Evolutionary conservation across 2,329 filamentous ascomycete genomes (phyloP).

Genomic region (Fusarium graminum): DNA sequence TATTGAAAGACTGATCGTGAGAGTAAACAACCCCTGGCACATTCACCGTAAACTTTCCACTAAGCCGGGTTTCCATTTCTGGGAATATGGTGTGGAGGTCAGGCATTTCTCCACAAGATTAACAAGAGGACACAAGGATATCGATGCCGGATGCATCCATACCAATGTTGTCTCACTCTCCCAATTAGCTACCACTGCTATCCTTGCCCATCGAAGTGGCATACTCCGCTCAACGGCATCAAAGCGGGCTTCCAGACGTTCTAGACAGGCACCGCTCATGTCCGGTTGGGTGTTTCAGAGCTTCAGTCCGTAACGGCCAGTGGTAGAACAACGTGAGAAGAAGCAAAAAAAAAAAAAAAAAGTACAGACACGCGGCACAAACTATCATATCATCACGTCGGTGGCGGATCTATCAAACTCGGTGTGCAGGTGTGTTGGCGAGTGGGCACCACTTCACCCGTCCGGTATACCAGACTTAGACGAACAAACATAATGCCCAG

Average conservation of each 20-base stretch:
- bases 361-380: constrained; percentile 7
- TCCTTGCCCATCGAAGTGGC: constrained; percentile 19
- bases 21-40: constrained; percentile 20
- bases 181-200: constrained; percentile 19
- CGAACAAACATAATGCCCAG: constrained; percentile 1
- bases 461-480: constrained; percentile 12
- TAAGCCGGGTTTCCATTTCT: constrained; percentile 37
- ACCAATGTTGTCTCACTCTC: constrained; percentile 14
- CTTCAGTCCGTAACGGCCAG: constrained; percentile 13
- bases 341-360: constrained; percentile 5
- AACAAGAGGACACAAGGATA: constrained; percentile 22
- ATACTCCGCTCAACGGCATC: constrained; percentile 22
- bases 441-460: constrained; percentile 17
- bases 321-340: background rate
- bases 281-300: constrained; percentile 29
- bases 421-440: constrained; percentile 23
- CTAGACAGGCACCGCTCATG: constrained; percentile 39
- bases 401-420: constrained; percentile 30
- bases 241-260: constrained; percentile 30
- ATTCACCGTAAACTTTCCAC: background rate
- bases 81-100: constrained; percentile 22
- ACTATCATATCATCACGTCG: constrained; percentile 12
- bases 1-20: constrained; percentile 15
- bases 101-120: constrained; percentile 32
- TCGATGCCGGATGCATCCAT: constrained; percentile 7